These are phyloP conservation scores for Polymyxa betae DNA, from an alignment of 208 protist species.

Conservation along the genomic window DNA sequence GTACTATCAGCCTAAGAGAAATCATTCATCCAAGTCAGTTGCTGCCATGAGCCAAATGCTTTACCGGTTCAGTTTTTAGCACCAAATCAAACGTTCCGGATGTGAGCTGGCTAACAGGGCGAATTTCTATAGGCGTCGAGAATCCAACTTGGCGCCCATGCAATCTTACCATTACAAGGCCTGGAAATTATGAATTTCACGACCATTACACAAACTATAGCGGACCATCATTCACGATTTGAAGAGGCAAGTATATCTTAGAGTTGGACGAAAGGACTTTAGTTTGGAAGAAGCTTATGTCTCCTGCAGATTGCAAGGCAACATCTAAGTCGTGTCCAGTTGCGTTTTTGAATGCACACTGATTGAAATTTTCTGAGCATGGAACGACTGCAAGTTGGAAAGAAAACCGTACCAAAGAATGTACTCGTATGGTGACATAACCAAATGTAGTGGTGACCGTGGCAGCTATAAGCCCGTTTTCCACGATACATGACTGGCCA, in stretches of 20 bases:
- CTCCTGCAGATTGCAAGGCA: background rate
- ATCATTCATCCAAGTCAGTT: background rate
- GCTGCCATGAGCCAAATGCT: background rate
- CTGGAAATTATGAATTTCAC: background rate
- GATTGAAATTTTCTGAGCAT: background rate
- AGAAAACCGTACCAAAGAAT: background rate
- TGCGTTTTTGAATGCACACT: background rate
- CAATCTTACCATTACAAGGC: background rate
- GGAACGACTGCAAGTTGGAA: background rate
- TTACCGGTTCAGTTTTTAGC: background rate
- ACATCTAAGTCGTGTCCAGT: background rate
- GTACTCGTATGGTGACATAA: background rate
- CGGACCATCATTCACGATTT: background rate
- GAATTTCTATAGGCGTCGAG: background rate
- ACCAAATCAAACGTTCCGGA: background rate
- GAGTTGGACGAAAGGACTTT: background rate
- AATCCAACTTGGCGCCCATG: background rate
- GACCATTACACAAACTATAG: background rate
- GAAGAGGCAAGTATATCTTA: background rate
- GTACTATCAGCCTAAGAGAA: too few species aligned
- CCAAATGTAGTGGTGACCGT: background rate
- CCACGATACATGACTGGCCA: background rate
- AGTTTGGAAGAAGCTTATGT: conserved; percentile 7
- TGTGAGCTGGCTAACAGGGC: background rate
- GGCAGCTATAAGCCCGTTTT: background rate